Evolutionary conservation across 2,329 filamentous ascomycete species (phyloP), one percentile per base, ranked within the genome.

Genomic region (Ophiostoma perfectum): DNA sequence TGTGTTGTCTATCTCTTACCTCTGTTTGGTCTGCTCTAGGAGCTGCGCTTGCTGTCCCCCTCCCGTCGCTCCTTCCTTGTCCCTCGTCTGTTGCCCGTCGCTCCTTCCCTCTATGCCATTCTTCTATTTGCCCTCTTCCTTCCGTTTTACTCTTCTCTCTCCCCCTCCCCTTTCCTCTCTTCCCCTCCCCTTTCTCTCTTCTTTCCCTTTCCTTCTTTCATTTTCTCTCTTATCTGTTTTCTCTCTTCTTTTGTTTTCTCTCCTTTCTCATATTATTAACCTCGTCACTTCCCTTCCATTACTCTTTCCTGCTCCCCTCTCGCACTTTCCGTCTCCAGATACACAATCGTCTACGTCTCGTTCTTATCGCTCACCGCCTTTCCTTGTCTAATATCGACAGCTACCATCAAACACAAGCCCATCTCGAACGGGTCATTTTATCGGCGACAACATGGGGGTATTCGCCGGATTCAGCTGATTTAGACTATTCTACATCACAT

Each of bases 221-320:
- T 44, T 39, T 27, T 44, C 18, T 39, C 12, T 63, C 60, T 7
- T 42, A 5, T 42, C 12, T 12, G 12, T 14, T 60, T 7, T 5
- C 27, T 70, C 70, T 66, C 69, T 67, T 73, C 72, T 12, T 68
- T 36, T 60, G 47, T 45, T 64, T 12, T 52, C 18, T 67, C 16
- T 60, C 49, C 45, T 64, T 8, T 52, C 73, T 70, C 38, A 36
- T 42, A 27, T 18, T 27, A 27, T 1, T 18, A 27, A 27, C 27
- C 27, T 27, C 27, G 27, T 2, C 27, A 27, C 27, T 27, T 27
- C 8, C 18, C 1, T 3, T 27, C 18, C 18, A 27, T 36, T 9
- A 4, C 18, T 67, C 38, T 64, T 49, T 41, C 52, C 12, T 55
- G 12, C 64, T 27, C 58, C 12, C 16, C 8, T n/a, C n/a, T 63